Conservation (phyloP, 768 basidiomycete genomes). For the Dioszegia hungarica region DNA sequence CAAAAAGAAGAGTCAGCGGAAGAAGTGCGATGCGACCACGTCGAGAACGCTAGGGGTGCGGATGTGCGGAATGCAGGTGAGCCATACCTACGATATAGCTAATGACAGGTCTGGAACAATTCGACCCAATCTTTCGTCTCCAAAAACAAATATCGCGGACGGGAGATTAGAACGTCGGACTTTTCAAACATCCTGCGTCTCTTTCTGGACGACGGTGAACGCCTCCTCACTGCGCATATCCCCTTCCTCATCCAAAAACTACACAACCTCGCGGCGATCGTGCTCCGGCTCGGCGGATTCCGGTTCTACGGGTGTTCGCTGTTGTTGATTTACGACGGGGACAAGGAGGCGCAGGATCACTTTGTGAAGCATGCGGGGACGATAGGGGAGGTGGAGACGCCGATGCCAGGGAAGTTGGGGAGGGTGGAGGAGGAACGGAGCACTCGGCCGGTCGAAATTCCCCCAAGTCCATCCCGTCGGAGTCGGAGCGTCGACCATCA, state of each 20-base stretch:
- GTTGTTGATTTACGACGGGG: conserved; percentile 95
- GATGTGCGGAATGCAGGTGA: conserved; percentile 98
- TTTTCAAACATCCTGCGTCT: conserved; percentile 75
- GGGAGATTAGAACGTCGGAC: conserved; percentile 78
- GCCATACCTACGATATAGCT: conserved; percentile 33
- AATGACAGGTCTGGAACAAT: conserved; percentile 80
- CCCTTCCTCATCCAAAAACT: conserved; percentile 84
- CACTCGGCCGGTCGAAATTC: neutral
- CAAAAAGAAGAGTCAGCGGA: conserved; percentile 97
- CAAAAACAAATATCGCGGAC: conserved; percentile 94
- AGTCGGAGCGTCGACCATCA: conserved; percentile 35
- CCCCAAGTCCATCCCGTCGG: conserved; percentile 8
- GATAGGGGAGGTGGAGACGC: conserved; percentile 54
- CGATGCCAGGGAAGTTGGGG: conserved; percentile 9
- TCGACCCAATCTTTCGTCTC: conserved; percentile 75
- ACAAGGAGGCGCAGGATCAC: conserved; percentile 73
- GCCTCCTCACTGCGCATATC: conserved; percentile 82
- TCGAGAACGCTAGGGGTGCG: conserved; percentile 84
- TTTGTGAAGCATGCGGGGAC: conserved; percentile 45
- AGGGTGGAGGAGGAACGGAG: conserved; percentile 14
- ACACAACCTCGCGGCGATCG: conserved; percentile 86
- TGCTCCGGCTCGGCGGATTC: conserved; percentile 85
- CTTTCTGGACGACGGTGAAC: conserved; percentile 79
- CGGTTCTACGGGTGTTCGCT: conserved; percentile 97
- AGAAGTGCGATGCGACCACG: conserved; percentile 95